phyloP scores from a whole-genome alignment of 1,284 basidiomycete genomes.

The Retiboletus flavoniger region DNA sequence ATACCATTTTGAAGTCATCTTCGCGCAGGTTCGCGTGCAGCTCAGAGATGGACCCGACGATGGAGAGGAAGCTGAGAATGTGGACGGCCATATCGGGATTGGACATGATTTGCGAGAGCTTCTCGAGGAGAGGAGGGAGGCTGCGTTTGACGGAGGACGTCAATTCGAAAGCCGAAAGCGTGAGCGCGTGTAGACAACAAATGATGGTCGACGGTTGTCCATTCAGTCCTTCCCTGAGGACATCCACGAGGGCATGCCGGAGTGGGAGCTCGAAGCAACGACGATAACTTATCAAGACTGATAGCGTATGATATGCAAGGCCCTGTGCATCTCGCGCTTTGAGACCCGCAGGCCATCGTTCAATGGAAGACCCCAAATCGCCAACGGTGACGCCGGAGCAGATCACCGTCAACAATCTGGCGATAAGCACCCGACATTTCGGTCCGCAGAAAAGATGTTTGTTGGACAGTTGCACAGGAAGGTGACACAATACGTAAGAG shows the following conservation, averaged over 20 bases:
- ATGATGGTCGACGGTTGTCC: slow-evolving; percentile 81
- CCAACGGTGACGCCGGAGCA: slow-evolving; percentile 68
- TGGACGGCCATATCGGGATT: slow-evolving; percentile 93
- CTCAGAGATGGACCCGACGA: slow-evolving; percentile 77
- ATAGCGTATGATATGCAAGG: slow-evolving; percentile 84
- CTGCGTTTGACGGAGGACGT: slow-evolving; percentile 81
- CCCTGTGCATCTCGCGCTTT: slow-evolving; percentile 86
- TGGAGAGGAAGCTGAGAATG: slow-evolving; percentile 90
- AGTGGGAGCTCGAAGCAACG: slow-evolving; percentile 73
- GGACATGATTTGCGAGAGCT: slow-evolving; percentile 92
- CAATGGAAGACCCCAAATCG: slow-evolving; percentile 58
- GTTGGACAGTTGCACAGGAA: slow-evolving; percentile 91
- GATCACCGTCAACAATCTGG: slow-evolving; percentile 65
- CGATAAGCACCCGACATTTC: slow-evolving; percentile 65
- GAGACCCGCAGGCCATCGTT: slow-evolving; percentile 60
- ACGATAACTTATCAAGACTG: slow-evolving; percentile 88
- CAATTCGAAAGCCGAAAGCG: slow-evolving; percentile 88
- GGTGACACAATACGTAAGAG: slow-evolving; percentile 88
- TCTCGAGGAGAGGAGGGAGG: slow-evolving; percentile 81
- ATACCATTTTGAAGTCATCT: slow-evolving; percentile 90
- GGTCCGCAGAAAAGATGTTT: slow-evolving; percentile 97
- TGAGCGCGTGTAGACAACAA: slow-evolving; percentile 89
- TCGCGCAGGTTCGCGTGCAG: slow-evolving; percentile 94
- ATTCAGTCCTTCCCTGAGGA: slow-evolving; percentile 82
- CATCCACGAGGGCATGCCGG: slow-evolving; percentile 76